Conservation (phyloP, 192 early-diverging fungal species). For the Podila minutissima region DNA sequence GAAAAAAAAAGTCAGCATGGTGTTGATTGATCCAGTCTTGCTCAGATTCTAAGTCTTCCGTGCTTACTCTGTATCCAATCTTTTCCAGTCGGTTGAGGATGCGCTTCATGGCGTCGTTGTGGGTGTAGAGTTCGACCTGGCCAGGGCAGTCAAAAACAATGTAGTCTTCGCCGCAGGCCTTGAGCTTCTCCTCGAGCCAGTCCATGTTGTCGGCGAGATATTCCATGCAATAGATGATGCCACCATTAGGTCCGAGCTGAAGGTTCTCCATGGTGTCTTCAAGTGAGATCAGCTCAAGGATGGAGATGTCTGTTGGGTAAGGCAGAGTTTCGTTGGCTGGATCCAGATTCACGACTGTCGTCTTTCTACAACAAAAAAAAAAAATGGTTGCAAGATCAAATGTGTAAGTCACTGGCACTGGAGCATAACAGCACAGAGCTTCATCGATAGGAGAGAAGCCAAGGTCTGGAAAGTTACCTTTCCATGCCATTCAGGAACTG, state of each 20-base stretch:
- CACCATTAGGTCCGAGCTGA: slow-evolving; percentile 94
- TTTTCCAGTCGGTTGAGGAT: slow-evolving; percentile 78
- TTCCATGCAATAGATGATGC: slow-evolving; percentile 97
- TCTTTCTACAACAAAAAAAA: slow-evolving; percentile 58
- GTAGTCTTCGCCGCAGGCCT: slow-evolving; percentile 78
- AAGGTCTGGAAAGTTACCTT: slow-evolving; percentile 43
- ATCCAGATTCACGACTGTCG: slow-evolving; percentile 96
- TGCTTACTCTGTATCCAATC: slow-evolving; percentile 70
- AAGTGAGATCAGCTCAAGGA: slow-evolving; percentile 91
- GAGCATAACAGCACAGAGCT: too few relatives aligned
- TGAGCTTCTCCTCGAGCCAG: slow-evolving; percentile 87
- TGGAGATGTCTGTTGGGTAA: slow-evolving; percentile 84
- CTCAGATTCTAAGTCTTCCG: too few relatives aligned
- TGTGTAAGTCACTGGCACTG: too few relatives aligned
- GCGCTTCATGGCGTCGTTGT: slow-evolving; percentile 84
- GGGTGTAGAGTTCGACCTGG: slow-evolving; percentile 98
- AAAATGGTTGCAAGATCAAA: background rate
- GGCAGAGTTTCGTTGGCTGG: slow-evolving; percentile 94
- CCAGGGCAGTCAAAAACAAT: slow-evolving; percentile 97
- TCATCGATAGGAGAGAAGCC: background rate
- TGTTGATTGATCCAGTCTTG: background rate
- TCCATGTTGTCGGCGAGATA: slow-evolving; percentile 91
- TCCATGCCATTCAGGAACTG: slow-evolving; percentile 86
- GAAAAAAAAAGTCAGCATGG: slow-evolving; percentile 6
- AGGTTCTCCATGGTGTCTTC: slow-evolving; percentile 94